Conservation (phyloP, 257 asterid genomes). For the Nicotiana sylvestris region DNA sequence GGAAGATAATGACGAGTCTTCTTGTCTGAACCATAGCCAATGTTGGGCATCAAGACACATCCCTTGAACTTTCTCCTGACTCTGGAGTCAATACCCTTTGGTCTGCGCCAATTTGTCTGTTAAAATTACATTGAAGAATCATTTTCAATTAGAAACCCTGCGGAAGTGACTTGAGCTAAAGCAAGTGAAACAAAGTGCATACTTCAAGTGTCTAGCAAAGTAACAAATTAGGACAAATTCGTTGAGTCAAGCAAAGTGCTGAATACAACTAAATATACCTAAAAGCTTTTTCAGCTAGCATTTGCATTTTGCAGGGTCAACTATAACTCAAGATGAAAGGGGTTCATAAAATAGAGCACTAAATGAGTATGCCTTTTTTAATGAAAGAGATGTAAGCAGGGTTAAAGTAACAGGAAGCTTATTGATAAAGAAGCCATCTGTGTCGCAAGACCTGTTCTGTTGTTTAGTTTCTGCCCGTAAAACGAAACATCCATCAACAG, state of each 20-base stretch:
- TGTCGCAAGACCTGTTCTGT: constrained; percentile 64
- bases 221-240: neutral
- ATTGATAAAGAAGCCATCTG: constrained; percentile 29
- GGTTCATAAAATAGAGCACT: neutral
- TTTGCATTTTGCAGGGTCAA: neutral
- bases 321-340: neutral
- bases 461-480: constrained; percentile 44
- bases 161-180: neutral
- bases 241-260: neutral
- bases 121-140: neutral
- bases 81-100: constrained; percentile 73
- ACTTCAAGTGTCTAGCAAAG: neutral
- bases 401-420: constrained; percentile 46
- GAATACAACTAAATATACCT: neutral
- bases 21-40: constrained; percentile 72
- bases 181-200: neutral
- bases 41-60: constrained; percentile 60
- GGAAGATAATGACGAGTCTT: constrained; percentile 64
- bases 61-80: constrained; percentile 79
- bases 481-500: constrained; percentile 47
- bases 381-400: constrained; percentile 18
- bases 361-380: neutral
- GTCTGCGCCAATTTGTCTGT: constrained; percentile 64
- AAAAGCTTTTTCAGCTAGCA: neutral
- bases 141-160: neutral